phyloP scores from a whole-genome alignment of 106 monocot species.

The Dendrobium huoshanense region DNA sequence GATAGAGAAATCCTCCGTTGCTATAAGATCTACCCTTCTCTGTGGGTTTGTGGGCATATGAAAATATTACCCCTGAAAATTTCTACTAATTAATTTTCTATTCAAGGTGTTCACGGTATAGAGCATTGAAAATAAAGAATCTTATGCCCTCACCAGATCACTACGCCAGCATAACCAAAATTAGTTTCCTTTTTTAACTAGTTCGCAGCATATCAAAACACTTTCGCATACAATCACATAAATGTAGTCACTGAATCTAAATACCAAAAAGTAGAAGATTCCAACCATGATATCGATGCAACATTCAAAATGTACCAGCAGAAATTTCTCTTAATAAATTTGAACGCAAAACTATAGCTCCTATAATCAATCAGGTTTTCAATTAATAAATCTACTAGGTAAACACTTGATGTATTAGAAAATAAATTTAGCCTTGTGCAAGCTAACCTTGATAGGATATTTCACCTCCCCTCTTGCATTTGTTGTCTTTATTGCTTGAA shows the following conservation, averaged over 20 bases:
- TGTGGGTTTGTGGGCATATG: too few relatives aligned
- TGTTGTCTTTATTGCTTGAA: slow-evolving; percentile 85
- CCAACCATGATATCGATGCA: not conserved
- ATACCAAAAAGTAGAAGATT: not conserved
- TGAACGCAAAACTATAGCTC: not conserved
- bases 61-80: not conserved
- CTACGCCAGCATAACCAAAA: not conserved
- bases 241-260: not conserved
- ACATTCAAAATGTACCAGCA: not conserved
- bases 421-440: not conserved
- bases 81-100: not conserved
- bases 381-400: not conserved
- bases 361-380: not conserved
- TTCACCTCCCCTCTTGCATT: slow-evolving; percentile 86
- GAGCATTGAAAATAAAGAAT: not conserved
- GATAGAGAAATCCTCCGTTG: not conserved
- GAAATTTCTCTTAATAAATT: not conserved
- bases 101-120: not conserved
- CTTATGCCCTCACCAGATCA: not conserved
- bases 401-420: not conserved
- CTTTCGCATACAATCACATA: not conserved
- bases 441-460: slow-evolving; percentile 89
- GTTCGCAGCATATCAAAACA: not conserved
- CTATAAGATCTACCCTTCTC: not conserved
- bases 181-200: not conserved